Base-by-base conservation (phyloP, 345 rosid species). In the Gossypium bickii region DNA sequence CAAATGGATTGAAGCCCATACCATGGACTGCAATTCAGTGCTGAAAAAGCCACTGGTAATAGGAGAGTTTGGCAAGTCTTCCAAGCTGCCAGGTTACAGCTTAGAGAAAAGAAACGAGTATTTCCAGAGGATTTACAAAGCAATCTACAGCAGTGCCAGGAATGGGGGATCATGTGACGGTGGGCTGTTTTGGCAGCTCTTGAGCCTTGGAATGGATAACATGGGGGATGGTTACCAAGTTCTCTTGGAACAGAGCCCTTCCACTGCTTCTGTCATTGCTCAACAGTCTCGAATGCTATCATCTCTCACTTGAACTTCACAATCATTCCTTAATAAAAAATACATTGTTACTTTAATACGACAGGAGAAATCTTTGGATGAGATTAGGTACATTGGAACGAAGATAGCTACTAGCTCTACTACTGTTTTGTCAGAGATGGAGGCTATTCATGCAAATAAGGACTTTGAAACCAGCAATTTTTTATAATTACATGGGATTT, bases 141-240 rank as follows among this genome's bases (percentile, higher is more conserved):
- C 78, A 7, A 85, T 92, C 66, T 88, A 85, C 82, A 18, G 17
- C 11, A 84, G 89, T 62, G 90, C 86, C 0, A 83, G 72, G 4
- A 53, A 2, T 2, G 82, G 85, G 7, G 92, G 92, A 0, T 48
- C 97, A 17, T 82, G 79, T 67, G 80, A 71, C 8, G 93, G 97
- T 52, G 98, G 93, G 24, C 71, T 91, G 0, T 90, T 89, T 67
- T 89, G 97, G 97, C 95, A 91, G 58, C 84, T 90, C 17, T 45
- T 88, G 80, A 79, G 82, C 62, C 78, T 64, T 44, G 89, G 83
- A 64, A 86, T 88, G 79, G 85, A 80, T 38, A 48, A 29, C 5
- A 34, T 79, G 59, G 83, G 76, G 15, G 97, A 91, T 77, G 98
- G 92, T 7, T 90, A 90, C 72, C 82, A 89, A 71, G 85, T 93